phyloP scores from a whole-genome alignment of 1,284 basidiomycete genomes.

The Termitomyces sp. region DNA sequence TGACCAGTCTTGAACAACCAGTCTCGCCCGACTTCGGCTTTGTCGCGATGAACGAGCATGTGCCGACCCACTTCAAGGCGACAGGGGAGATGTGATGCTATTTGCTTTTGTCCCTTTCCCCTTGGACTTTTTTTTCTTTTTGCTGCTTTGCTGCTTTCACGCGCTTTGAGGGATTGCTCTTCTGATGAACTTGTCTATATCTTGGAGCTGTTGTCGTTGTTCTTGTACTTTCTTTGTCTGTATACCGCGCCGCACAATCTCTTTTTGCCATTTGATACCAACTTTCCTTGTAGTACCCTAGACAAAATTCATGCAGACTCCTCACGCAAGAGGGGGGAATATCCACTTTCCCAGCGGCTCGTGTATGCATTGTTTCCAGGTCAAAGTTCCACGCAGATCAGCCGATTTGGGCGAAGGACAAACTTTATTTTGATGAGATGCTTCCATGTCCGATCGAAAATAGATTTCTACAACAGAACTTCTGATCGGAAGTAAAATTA shows the following conservation, averaged over 20 bases:
- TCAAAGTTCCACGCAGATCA: constrained; percentile 10
- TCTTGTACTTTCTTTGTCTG: constrained; percentile 19
- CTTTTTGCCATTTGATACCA: constrained; percentile 17
- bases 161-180: constrained; percentile 18
- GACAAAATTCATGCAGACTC: constrained; percentile 9
- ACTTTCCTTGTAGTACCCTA: constrained; percentile 12
- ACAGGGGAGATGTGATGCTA: constrained; percentile 43
- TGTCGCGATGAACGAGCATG: constrained; percentile 69
- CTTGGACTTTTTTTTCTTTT: constrained; percentile 11
- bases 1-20: constrained; percentile 41
- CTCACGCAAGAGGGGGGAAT: background rate
- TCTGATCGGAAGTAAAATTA: constrained; percentile 32
- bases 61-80: constrained; percentile 61
- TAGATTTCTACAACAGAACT: constrained; percentile 30
- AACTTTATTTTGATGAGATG: constrained; percentile 13
- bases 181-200: constrained; percentile 6
- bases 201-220: constrained; percentile 20
- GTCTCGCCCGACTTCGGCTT: constrained; percentile 81
- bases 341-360: constrained; percentile 3
- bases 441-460: constrained; percentile 19
- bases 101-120: constrained; percentile 9
- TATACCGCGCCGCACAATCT: constrained; percentile 18
- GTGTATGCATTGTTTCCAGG: constrained; percentile 5
- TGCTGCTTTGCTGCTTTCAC: constrained; percentile 15
- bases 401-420: constrained; percentile 11